phyloP scores from a whole-genome alignment of 352 stramenopile genomes.

The Plasmopara viticola region DNA sequence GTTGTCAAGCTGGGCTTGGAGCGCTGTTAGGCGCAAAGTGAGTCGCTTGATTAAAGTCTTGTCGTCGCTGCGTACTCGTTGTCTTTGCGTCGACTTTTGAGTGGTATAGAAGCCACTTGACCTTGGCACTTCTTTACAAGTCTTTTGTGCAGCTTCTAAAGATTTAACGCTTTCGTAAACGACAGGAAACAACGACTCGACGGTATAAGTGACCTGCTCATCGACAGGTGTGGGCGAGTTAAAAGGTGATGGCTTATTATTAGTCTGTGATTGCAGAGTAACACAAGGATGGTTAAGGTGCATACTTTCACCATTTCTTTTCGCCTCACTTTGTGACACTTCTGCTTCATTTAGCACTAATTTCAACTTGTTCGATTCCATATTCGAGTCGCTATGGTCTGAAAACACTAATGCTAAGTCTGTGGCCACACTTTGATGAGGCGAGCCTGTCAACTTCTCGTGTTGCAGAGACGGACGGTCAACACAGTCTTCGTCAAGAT shows the following conservation, averaged over 20 bases:
- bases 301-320: neutral
- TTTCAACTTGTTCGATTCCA: neutral
- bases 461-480: neutral
- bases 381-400: neutral
- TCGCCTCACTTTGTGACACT: no score
- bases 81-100: neutral
- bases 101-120: neutral
- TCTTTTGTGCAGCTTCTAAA: neutral
- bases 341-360: conserved; percentile 3
- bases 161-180: conserved; percentile 23
- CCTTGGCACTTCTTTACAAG: conserved; percentile 1
- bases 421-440: neutral
- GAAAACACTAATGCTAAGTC: neutral
- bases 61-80: conserved; percentile 7
- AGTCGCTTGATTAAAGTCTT: neutral
- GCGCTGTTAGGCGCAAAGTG: conserved; percentile 4
- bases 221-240: neutral
- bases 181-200: conserved; percentile 35
- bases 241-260: neutral
- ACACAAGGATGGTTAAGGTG: neutral
- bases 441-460: neutral
- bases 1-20: conserved; percentile 16
- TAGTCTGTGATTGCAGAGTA: conserved; percentile 2
- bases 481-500: conserved; percentile 1
- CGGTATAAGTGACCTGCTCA: conserved; percentile 21